Evolutionary conservation across 306 rosid genomes (phyloP).

Genomic region (Amphicarpaea edgeworthii): DNA sequence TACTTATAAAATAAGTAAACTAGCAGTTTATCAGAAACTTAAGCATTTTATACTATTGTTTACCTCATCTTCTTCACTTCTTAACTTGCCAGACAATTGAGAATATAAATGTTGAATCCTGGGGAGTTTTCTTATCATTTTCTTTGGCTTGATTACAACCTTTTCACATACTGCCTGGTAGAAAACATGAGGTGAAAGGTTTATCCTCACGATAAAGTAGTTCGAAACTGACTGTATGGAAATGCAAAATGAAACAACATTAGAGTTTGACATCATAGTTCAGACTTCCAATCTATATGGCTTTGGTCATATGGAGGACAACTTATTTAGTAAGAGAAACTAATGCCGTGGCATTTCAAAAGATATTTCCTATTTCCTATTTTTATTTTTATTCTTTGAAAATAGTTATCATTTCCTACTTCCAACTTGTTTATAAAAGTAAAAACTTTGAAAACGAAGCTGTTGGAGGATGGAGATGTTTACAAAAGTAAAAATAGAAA

Average conservation of each 20-base stretch:
- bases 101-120: constrained; percentile 92
- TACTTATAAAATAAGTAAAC: too few species aligned
- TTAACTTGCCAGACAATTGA: constrained; percentile 70
- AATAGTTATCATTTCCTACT: too few species aligned
- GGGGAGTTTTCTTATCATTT: constrained; percentile 77
- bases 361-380: too few species aligned
- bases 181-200: constrained; percentile 1
- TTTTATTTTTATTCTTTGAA: too few species aligned
- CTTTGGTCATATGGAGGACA: not conserved
- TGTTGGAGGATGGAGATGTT: too few species aligned
- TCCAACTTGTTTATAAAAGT: too few species aligned
- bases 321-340: too few species aligned
- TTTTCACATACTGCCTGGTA: constrained; percentile 74
- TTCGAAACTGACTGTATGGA: constrained; percentile 6
- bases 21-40: too few species aligned
- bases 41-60: constrained; percentile 14
- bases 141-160: constrained; percentile 72
- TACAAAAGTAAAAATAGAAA: too few species aligned
- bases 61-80: constrained; percentile 93
- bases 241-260: constrained; percentile 25
- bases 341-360: too few species aligned
- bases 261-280: not conserved
- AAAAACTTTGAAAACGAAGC: too few species aligned
- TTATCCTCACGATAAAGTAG: constrained; percentile 22
- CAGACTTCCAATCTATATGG: constrained; percentile 9